These are phyloP conservation scores for Serendipita sp. DNA, from an alignment of 768 basidiomycete genomes.

Conservation along the genomic window DNA sequence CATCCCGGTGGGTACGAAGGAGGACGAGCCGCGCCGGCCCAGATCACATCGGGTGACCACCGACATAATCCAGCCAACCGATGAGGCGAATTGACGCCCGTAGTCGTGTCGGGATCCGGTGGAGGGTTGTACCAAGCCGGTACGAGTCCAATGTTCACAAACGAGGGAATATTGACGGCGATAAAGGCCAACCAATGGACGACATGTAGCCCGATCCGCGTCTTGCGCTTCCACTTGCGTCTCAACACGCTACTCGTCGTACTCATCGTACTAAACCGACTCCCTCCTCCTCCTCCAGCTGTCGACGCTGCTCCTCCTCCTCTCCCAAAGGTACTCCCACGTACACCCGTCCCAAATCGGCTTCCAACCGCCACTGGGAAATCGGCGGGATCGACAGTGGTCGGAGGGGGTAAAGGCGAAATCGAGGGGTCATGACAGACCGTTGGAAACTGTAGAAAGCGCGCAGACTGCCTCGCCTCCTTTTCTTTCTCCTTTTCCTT, in stretches of 20 bases:
- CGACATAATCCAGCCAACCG: background rate
- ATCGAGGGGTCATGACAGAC: conserved; percentile 1
- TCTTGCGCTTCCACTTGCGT: background rate
- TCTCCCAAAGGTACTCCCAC: background rate
- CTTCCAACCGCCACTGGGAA: background rate
- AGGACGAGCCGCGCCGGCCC: background rate
- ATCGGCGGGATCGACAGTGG: background rate
- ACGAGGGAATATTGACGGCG: background rate
- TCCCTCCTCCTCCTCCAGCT: background rate
- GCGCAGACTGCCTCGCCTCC: background rate
- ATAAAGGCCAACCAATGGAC: conserved; percentile 1
- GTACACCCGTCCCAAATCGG: background rate
- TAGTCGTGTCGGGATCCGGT: background rate
- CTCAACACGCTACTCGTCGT: background rate
- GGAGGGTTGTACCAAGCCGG: background rate
- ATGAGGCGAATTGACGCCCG: conserved; percentile 1
- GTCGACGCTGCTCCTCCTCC: background rate
- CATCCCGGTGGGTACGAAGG: background rate
- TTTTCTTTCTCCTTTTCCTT: no score
- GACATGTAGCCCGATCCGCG: background rate
- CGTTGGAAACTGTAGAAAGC: background rate
- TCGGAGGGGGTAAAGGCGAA: background rate
- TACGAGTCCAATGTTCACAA: background rate
- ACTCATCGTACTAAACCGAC: background rate
- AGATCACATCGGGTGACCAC: background rate